phyloP scores from a whole-genome alignment of 2,329 filamentous ascomycete genomes.

The Curvularia lunata region DNA sequence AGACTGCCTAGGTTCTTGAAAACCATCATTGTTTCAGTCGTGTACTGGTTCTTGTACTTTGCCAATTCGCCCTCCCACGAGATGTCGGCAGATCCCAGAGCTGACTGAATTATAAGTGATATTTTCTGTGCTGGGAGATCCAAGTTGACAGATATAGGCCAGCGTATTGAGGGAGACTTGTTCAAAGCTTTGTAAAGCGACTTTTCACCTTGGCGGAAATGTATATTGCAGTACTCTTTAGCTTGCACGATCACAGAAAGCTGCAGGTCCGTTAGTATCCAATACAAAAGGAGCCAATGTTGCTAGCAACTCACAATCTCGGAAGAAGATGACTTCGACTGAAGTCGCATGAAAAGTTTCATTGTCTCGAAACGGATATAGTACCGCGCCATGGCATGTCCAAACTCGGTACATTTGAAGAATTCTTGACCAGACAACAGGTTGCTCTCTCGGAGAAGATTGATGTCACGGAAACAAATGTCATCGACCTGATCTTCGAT shows the following conservation, averaged over 20 bases:
- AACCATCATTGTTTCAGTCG: conserved; percentile 66
- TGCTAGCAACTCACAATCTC: conserved; percentile 65
- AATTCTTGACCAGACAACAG: conserved; percentile 60
- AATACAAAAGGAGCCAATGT: not conserved
- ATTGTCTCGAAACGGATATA: conserved; percentile 82
- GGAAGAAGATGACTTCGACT: conserved; percentile 65
- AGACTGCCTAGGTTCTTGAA: conserved; percentile 74
- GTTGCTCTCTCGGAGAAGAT: conserved; percentile 64
- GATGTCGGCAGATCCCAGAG: conserved; percentile 70
- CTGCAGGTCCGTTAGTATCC: conserved; percentile 51
- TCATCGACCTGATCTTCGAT: conserved; percentile 70
- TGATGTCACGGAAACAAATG: conserved; percentile 74
- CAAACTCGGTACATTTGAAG: conserved; percentile 72
- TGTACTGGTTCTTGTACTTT: conserved; percentile 63
- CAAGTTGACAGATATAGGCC: conserved; percentile 72
- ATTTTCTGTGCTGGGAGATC: conserved; percentile 74
- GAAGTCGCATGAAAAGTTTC: conserved; percentile 70
- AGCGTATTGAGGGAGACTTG: conserved; percentile 70
- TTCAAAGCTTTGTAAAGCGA: conserved; percentile 74
- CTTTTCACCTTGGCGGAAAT: conserved; percentile 74
- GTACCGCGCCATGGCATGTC: conserved; percentile 81
- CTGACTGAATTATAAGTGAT: conserved; percentile 76
- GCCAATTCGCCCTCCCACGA: conserved; percentile 59
- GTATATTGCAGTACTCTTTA: conserved; percentile 73
- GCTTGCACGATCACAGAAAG: conserved; percentile 71